These are phyloP conservation scores for Magnaporthales sp. DNA, from an alignment of 2,329 filamentous ascomycete species.

Conservation along the genomic window DNA sequence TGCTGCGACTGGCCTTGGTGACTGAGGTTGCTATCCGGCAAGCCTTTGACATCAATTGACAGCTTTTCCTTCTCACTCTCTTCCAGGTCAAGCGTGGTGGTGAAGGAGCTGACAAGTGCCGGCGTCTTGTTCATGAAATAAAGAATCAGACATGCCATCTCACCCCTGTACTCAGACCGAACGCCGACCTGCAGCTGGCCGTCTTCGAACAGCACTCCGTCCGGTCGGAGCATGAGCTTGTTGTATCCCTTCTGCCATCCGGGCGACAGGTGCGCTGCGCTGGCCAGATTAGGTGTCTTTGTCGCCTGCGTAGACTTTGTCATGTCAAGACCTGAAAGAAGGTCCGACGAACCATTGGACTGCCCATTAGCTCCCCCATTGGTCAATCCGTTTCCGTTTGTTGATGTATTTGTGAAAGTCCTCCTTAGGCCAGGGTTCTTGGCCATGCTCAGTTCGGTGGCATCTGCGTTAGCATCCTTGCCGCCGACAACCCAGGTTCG, in stretches of 20 bases:
- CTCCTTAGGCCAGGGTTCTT: conserved; percentile 79
- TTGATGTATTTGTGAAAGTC: conserved; percentile 56
- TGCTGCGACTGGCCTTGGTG: conserved; percentile 78
- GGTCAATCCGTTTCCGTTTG: conserved; percentile 34
- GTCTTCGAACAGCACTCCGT: conserved; percentile 92
- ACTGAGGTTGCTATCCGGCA: conserved; percentile 74
- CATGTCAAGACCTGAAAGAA: conserved; percentile 79
- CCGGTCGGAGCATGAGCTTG: conserved; percentile 65
- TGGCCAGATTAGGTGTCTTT: conserved; percentile 77
- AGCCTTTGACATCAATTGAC: conserved; percentile 77
- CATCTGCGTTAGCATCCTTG: conserved; percentile 83
- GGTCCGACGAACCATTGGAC: conserved; percentile 27
- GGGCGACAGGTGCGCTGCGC: conserved; percentile 83
- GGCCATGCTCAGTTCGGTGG: conserved; percentile 69
- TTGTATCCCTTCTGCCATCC: conserved; percentile 92
- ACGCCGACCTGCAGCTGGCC: conserved; percentile 87
- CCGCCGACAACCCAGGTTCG: conserved; percentile 97
- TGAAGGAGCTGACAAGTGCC: conserved; percentile 79
- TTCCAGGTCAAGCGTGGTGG: conserved; percentile 83
- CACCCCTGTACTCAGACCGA: conserved; percentile 88
- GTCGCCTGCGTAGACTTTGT: conserved; percentile 47
- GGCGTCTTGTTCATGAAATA: conserved; percentile 96
- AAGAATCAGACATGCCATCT: conserved; percentile 88
- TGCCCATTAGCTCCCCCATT: conserved; percentile 42
- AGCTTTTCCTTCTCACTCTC: conserved; percentile 55